phyloP scores from a whole-genome alignment of 495 filamentous ascomycete genomes.

The Daldinia grandis region DNA sequence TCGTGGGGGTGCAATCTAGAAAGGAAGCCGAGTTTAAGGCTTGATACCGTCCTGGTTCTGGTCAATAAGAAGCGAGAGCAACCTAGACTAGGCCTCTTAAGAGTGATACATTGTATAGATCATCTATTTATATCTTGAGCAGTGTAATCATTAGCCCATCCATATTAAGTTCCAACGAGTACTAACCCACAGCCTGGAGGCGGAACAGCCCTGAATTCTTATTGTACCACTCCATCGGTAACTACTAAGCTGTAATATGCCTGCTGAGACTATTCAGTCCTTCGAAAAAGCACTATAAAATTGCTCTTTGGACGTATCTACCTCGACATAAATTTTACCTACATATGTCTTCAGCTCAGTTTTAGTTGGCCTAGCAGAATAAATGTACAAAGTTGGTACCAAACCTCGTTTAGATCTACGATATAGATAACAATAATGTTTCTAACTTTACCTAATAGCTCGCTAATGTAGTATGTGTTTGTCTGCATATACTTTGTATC shows the following conservation, averaged over 20 bases:
- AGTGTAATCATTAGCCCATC: neutral
- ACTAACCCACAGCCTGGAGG: neutral
- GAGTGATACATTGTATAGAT: neutral
- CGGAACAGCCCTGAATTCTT: neutral
- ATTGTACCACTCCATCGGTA: neutral
- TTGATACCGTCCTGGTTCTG: neutral
- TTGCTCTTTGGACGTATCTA: neutral
- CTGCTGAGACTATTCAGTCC: neutral
- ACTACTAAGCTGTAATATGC: neutral
- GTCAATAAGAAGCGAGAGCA: neutral
- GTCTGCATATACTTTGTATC: neutral
- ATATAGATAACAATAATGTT: neutral
- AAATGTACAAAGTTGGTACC: neutral
- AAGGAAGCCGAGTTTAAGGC: neutral
- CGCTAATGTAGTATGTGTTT: neutral
- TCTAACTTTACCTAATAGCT: neutral
- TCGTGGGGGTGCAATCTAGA: slow-evolving; percentile 1
- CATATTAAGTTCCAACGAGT: neutral
- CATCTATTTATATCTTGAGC: neutral
- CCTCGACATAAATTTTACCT: neutral
- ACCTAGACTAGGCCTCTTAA: neutral
- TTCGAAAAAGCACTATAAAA: neutral
- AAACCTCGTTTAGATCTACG: neutral
- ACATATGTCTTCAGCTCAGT: neutral
- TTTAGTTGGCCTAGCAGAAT: neutral